Evolutionary conservation across 306 rosid species (phyloP), one percentile per base, ranked within the genome.

Genomic region (Elaeagnus macrophylla): DNA sequence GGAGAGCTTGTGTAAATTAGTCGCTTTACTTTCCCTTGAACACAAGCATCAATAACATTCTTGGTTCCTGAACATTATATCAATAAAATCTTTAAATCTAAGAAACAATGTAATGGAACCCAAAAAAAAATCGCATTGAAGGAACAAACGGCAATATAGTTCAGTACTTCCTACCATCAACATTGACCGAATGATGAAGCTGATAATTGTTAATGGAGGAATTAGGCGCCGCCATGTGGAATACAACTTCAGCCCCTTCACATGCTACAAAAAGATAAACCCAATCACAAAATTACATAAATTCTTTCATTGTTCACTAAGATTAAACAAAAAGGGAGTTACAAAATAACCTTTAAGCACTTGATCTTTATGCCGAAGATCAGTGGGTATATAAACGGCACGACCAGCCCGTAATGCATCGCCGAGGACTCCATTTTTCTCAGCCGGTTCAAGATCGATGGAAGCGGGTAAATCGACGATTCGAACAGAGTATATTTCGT

Each of bases 151-250:
- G 7, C 9, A 45, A 12, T 15, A 15, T 17, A 45, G 6, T 14
- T 6, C 16, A 9, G 49, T 14, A 47, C 39, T 19, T 37, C 19
- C 5, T 65, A 86, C 97, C 95, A 82, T 82, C 85, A 5, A 93
- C 99, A 61, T 85, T 93, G 19, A 93, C 99, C 1, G 96, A 82
- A 65, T 68, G 69, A 71, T 93, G 99, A 35, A 93, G 85, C 82
- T 84, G 76, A 75, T 68, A 67, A 39, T 68, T 75, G 71, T 93
- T 93, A 54, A 93, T 82, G 25, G 96, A 87, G 7, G 99, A 87
- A 48, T 87, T 79, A 0, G 99, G 99, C 50, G 99, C 99, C 57
- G 99, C 99, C 99, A 87, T 84, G 60, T 93, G 99, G 62, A 87
- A 93, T 60, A 87, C 99, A 54, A 64, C 89, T 69, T 93, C 96